These are phyloP conservation scores for Aspergillus sparsus DNA, from an alignment of 495 filamentous ascomycete species.

Conservation along the genomic window DNA sequence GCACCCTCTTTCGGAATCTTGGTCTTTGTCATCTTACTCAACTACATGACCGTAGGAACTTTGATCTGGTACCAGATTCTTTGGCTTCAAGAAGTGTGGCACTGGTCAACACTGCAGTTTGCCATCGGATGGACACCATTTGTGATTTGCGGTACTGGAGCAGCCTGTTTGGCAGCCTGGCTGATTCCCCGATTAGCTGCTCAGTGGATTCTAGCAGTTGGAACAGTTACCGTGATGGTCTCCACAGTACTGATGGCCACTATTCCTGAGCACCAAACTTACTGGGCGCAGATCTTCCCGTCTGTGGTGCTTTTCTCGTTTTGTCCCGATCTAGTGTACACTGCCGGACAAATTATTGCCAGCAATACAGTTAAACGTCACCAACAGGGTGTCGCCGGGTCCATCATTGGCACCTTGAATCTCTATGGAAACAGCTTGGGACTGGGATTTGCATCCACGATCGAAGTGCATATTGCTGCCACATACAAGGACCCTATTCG, in stretches of 20 bases:
- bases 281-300: slow-evolving; percentile 55
- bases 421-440: slow-evolving; percentile 52
- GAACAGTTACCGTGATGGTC: slow-evolving; percentile 39
- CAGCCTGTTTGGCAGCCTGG: slow-evolving; percentile 49
- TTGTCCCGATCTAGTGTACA: slow-evolving; percentile 54
- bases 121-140: slow-evolving; percentile 48
- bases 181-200: slow-evolving; percentile 49
- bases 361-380: slow-evolving; percentile 51
- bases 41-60: slow-evolving; percentile 54
- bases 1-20: slow-evolving; percentile 50
- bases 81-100: slow-evolving; percentile 49
- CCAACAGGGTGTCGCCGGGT: slow-evolving; percentile 53
- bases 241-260: slow-evolving; percentile 47
- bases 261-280: slow-evolving; percentile 49
- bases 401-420: slow-evolving; percentile 48
- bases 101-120: slow-evolving; percentile 46
- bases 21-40: slow-evolving; percentile 50
- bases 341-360: slow-evolving; percentile 55
- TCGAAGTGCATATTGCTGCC: slow-evolving; percentile 39
- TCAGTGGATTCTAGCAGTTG: slow-evolving; percentile 54
- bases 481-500: slow-evolving; percentile 21
- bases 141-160: slow-evolving; percentile 39
- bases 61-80: slow-evolving; percentile 51
- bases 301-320: slow-evolving; percentile 47
- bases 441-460: slow-evolving; percentile 52